Evolutionary conservation across 1,284 basidiomycete species (phyloP).

Genomic region (Exsudoporus floridanus): DNA sequence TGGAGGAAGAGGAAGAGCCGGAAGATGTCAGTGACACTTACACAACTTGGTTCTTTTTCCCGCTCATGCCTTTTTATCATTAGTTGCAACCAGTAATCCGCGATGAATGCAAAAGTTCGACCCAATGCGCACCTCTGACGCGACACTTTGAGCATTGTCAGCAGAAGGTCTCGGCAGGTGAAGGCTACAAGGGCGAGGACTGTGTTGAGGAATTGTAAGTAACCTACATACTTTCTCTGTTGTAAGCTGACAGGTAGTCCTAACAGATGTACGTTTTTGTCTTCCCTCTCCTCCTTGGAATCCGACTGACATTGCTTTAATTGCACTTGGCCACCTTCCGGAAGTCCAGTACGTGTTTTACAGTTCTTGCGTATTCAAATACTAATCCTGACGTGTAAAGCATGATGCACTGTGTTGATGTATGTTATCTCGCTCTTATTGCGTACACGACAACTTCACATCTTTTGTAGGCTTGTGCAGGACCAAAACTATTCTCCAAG

Average conservation of each 20-base stretch:
- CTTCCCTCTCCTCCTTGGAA: not conserved
- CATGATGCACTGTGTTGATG: conserved; percentile 90
- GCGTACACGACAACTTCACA: conserved; percentile 5
- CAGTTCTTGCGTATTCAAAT: not conserved
- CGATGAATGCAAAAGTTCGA: conserved; percentile 71
- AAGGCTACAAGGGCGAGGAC: conserved; percentile 86
- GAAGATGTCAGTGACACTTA: conserved; percentile 68
- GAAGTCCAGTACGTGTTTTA: conserved; percentile 62
- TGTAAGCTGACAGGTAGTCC: conserved; percentile 12
- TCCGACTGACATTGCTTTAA: conserved; percentile 15
- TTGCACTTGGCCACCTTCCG: not conserved
- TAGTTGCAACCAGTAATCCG: conserved; percentile 68
- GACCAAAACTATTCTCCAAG: conserved; percentile 78
- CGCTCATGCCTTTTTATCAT: conserved; percentile 1
- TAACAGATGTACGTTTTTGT: conserved; percentile 50
- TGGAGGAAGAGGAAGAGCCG: conserved; percentile 67
- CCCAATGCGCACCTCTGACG: conserved; percentile 68
- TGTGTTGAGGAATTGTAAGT: conserved; percentile 86
- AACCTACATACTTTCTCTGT: conserved; percentile 24
- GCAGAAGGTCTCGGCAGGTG: conserved; percentile 78
- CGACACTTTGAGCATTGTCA: conserved; percentile 91
- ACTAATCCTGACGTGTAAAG: conserved; percentile 39
- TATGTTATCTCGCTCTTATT: conserved; percentile 39
- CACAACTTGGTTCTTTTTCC: not conserved
- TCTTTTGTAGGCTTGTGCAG: conserved; percentile 57